Evolutionary conservation across 202 grass and related monocot genomes (phyloP), one percentile per base, ranked within the genome.

Genomic region (Schoenoplectus tabernaemontani): DNA sequence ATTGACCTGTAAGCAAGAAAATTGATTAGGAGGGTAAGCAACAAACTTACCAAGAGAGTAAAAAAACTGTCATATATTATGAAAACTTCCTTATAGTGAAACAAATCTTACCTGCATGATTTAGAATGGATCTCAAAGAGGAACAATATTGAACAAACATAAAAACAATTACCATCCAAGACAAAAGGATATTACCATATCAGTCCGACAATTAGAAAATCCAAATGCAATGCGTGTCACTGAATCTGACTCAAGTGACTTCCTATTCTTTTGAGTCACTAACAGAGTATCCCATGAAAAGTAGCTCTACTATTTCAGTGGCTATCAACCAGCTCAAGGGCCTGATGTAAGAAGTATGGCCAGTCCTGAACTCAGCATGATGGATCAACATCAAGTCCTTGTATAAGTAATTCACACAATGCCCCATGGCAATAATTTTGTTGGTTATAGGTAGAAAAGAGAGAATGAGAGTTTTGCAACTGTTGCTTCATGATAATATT

Each of bases 311-410:
- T 7, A 99, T 91, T 85, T 99, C 96, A 89, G 76, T 86, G 75
- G 96, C 88, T 79, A 85, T 88, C 47, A 99, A 57, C 80, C 78
- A 90, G 30, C 83, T 85, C 85, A 99, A 77, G 28, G 57, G 92
- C 92, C 87, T 93, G 92, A 74, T 20, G 67, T 72, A 99, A 70
- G 83, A 99, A 99, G 86, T 41, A 99, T 84, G 96, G 69, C 92
- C 96, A 99, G 73, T 99, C 96, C 86, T 92, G 85, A 87, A 99
- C 88, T 79, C 85, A 84, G 79, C 90, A 95, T 23, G 88, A 93
- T 41, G 96, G 88, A 81, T 95, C 96, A 34, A 90, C 91, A 82
- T 91, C 92, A 65, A 99, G 88, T 28, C 90, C 96, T 84, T 99
- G 96, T 76, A 90, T 90, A 83, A 99, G 88, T 53, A 99, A 81